Base-by-base conservation (phyloP, 208 protist genomes). In the Trypanosoma caninum region DNA sequence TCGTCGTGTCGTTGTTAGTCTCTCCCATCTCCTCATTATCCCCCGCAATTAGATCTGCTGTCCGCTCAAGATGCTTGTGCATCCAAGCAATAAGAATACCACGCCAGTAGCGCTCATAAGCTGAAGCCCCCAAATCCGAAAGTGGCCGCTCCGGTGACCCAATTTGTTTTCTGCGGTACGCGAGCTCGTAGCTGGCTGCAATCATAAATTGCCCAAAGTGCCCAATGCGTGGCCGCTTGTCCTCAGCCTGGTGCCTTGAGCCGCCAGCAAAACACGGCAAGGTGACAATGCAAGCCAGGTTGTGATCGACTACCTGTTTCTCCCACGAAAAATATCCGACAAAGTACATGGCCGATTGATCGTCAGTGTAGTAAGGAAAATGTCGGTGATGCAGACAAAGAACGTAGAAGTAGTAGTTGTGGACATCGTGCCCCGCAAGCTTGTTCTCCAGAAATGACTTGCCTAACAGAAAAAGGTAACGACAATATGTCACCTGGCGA, bases 301-400 rank as follows among this genome's bases (percentile, higher is more conserved):
- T 99, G 73, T 98, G 98, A 35, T 98, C 93, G 16, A 87, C 69
- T 14, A 94, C 79, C 13, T 89, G 93, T 70, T 99, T 99, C 69
- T 96, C 94, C 82, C 98, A 99, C 27, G 95, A 98, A 65, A 99
- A 99, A 67, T 99, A 99, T 11, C 98, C 98, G 1, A 98, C 95
- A 73, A 99, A 89, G 67, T 81, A 89, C 83, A 89, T 80, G 1
- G 83, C 83, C 30, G 53, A 52, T 22, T 67, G 14, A 53, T 88
- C 78, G 10, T 80, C 69, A 0, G 88, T 72, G 55, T 85, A 95
- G 14, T 72, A 13, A n/a, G 84, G 84, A 60, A 87, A 88, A 65
- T 88, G 80, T 10, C 76, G 65, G 18, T 84, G 76, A 46, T 95
- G 89, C 46, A 95, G 73, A 40, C 82, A 89, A 6, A 92, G 56